A percentile compares a stretch with the other conserved stretches of the same genome.
These are phyloP conservation scores for Pythium monospermum DNA, from an alignment of 352 stramenopile species.

Conservation along the genomic window DNA sequence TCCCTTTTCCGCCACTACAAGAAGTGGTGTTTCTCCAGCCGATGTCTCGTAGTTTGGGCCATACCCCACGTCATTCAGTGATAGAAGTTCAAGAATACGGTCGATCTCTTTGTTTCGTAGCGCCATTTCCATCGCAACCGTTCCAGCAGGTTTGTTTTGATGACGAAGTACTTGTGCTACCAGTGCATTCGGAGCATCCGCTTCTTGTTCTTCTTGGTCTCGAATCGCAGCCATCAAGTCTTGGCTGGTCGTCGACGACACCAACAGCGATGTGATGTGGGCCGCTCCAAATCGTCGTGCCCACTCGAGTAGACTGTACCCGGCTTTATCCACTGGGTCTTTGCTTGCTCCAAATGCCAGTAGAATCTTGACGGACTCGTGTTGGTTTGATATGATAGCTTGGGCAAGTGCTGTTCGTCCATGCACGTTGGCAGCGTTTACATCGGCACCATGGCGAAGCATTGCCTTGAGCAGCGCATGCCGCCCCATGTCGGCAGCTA, in stretches of 20 bases:
- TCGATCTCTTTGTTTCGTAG: slow-evolving; percentile 28
- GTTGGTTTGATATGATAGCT: slow-evolving; percentile 36
- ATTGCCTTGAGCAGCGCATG: slow-evolving; percentile 30
- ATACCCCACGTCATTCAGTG: slow-evolving; percentile 22
- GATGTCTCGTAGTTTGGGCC: slow-evolving; percentile 49
- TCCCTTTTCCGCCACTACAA: slow-evolving; percentile 18
- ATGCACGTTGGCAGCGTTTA: slow-evolving; percentile 25
- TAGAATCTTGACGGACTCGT: slow-evolving; percentile 30
- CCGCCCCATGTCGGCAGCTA: slow-evolving; percentile 51
- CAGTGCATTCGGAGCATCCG: slow-evolving; percentile 6
- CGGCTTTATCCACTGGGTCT: slow-evolving; percentile 19
- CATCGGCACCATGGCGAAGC: slow-evolving; percentile 31
- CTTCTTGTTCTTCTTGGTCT: slow-evolving; percentile 36
- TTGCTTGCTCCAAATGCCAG: slow-evolving; percentile 39
- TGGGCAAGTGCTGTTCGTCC: slow-evolving; percentile 44
- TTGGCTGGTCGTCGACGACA: slow-evolving; percentile 13
- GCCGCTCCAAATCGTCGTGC: slow-evolving; percentile 25
- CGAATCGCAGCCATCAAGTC: slow-evolving; percentile 31
- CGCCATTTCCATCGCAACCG: slow-evolving; percentile 30
- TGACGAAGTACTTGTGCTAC: slow-evolving; percentile 10
- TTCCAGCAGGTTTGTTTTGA: slow-evolving; percentile 8
- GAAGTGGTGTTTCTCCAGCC: slow-evolving; percentile 36
- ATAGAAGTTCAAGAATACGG: slow-evolving; percentile 32
- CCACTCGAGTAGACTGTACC: slow-evolving; percentile 30
- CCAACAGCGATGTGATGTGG: slow-evolving; percentile 30